phyloP scores from a whole-genome alignment of 305 asterid genomes.

The Withania somnifera region DNA sequence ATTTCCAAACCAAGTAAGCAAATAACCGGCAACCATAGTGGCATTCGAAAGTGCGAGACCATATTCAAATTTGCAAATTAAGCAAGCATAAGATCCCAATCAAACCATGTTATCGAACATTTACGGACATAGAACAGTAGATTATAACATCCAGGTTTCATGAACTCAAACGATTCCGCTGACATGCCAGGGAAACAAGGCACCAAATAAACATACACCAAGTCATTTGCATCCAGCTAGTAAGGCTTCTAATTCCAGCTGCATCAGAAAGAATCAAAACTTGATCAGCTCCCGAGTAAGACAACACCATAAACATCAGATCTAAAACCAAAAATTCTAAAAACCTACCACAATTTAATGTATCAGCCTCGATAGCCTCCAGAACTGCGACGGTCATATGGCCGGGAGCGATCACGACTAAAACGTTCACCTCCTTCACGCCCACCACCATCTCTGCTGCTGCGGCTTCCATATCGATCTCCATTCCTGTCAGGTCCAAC shows the following conservation, averaged over 20 bases:
- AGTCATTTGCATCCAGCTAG: conserved; percentile 19
- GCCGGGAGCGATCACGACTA: conserved; percentile 79
- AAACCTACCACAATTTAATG: neutral
- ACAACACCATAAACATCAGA: neutral
- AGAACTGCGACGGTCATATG: conserved; percentile 68
- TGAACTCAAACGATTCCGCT: conserved; percentile 23
- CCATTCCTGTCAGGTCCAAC: conserved; percentile 81
- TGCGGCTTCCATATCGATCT: conserved; percentile 57
- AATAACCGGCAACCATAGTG: conserved; percentile 53
- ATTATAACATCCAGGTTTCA: conserved; percentile 37
- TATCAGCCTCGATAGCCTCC: conserved; percentile 35
- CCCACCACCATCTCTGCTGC: conserved; percentile 56
- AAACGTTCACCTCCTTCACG: conserved; percentile 64
- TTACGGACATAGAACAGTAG: conserved; percentile 50
- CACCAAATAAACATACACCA: conserved; percentile 9
- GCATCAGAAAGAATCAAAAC: conserved; percentile 10
- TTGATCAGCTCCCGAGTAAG: neutral
- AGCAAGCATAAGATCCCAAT: conserved; percentile 40
- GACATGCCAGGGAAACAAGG: conserved; percentile 19
- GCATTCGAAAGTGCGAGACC: conserved; percentile 43
- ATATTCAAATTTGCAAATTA: conserved; percentile 32
- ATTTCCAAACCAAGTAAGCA: conserved; percentile 30
- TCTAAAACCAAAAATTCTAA: neutral
- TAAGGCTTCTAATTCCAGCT: conserved; percentile 32
- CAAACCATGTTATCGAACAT: conserved; percentile 36